A percentile compares a stretch with the other conserved stretches of the same genome.
Conservation (phyloP, 2,329 filamentous ascomycete genomes). For the Paracoccidioides brasiliensis region DNA sequence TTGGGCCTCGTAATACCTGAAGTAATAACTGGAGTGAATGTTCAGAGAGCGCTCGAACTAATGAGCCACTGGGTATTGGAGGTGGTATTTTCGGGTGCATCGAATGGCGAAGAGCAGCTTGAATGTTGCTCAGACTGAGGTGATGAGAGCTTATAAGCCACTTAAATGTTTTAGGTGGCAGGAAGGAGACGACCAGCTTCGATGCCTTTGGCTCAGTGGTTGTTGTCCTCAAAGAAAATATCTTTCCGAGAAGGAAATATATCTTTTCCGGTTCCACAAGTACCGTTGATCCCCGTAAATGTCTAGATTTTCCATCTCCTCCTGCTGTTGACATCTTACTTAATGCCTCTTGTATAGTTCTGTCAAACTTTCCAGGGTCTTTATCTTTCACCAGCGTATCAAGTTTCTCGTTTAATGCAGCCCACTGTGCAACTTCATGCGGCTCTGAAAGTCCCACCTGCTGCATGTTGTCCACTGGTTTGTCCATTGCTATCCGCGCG, state of each 20-base stretch:
- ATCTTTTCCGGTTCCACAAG: slow-evolving; percentile 26
- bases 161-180: slow-evolving; percentile 26
- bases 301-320: slow-evolving; percentile 12
- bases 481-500: slow-evolving; percentile 17
- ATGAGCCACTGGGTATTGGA: slow-evolving; percentile 25
- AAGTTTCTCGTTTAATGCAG: slow-evolving; percentile 19
- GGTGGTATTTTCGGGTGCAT: slow-evolving; percentile 24
- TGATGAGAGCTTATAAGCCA: slow-evolving; percentile 31
- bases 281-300: slow-evolving; percentile 15
- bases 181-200: slow-evolving; percentile 22
- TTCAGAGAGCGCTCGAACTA: slow-evolving; percentile 29
- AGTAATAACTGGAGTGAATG: slow-evolving; percentile 26
- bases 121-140: slow-evolving; percentile 27
- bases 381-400: slow-evolving; percentile 17
- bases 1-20: slow-evolving; percentile 24
- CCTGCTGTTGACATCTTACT: slow-evolving; percentile 12
- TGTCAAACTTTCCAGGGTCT: slow-evolving; percentile 23
- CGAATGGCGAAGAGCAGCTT: slow-evolving; percentile 26
- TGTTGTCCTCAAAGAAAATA: slow-evolving; percentile 21
- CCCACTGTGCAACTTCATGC: slow-evolving; percentile 24
- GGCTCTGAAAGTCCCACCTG: slow-evolving; percentile 21
- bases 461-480: slow-evolving; percentile 19
- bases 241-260: slow-evolving; percentile 26
- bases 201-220: slow-evolving; percentile 14
- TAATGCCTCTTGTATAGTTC: slow-evolving; percentile 16